Conservation (phyloP, 2,329 filamentous ascomycete species). For the Lachnellula suecica region DNA sequence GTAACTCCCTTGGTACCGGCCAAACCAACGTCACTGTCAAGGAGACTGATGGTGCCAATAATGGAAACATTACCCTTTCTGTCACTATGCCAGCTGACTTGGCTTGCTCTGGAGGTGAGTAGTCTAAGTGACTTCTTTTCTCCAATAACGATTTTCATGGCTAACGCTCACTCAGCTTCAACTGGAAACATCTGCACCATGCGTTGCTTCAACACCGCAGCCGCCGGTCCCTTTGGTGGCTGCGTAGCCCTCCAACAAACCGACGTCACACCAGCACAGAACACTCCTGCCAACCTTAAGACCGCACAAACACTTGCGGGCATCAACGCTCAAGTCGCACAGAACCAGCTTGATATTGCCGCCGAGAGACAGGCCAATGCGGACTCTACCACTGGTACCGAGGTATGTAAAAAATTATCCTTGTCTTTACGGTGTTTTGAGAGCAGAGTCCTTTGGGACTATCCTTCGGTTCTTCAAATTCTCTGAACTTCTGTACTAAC, state of each 20-base stretch:
- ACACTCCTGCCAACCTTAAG: slow-evolving; percentile 43
- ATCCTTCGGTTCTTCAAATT: background rate
- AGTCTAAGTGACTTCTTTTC: too few relatives aligned
- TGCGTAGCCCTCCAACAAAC: slow-evolving; percentile 58
- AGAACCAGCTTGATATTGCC: slow-evolving; percentile 51
- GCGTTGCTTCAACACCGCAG: slow-evolving; percentile 57
- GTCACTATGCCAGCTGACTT: slow-evolving; percentile 51
- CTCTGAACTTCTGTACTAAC: background rate
- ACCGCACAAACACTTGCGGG: slow-evolving; percentile 46
- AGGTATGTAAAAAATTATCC: too few relatives aligned
- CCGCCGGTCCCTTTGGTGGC: slow-evolving; percentile 56
- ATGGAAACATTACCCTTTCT: slow-evolving; percentile 55
- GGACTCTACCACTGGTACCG: background rate
- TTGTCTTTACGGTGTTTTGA: too few relatives aligned
- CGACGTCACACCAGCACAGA: slow-evolving; percentile 41
- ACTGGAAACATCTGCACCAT: slow-evolving; percentile 60
- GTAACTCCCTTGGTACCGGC: slow-evolving; percentile 33
- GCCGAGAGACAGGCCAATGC: slow-evolving; percentile 44
- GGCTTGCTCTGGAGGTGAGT: slow-evolving; percentile 50
- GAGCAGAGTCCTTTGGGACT: background rate
- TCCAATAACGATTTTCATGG: too few relatives aligned
- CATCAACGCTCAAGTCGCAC: slow-evolving; percentile 47
- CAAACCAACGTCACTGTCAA: slow-evolving; percentile 2
- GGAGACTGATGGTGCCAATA: slow-evolving; percentile 38
- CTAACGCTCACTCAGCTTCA: slow-evolving; percentile 39